These are phyloP conservation scores for Pseudocercospora ulei DNA, from an alignment of 2,329 filamentous ascomycete species.

Conservation along the genomic window DNA sequence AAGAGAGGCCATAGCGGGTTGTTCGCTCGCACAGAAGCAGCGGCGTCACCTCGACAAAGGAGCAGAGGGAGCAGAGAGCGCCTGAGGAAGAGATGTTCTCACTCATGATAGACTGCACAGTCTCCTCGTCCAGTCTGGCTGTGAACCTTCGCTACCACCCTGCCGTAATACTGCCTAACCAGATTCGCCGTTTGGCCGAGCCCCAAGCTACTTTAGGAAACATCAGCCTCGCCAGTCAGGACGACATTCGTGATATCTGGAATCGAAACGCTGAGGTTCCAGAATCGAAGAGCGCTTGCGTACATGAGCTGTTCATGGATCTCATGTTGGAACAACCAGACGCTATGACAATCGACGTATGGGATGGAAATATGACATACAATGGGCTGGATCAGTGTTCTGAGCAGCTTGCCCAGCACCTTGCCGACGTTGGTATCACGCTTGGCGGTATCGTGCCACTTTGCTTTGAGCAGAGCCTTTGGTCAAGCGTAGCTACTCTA, in stretches of 20 bases:
- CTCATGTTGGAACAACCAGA: background rate
- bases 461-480: constrained; percentile 28
- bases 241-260: constrained; percentile 11
- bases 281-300: background rate
- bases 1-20: constrained; percentile 4
- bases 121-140: constrained; percentile 9
- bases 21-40: constrained; percentile 3
- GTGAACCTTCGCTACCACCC: background rate
- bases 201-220: constrained; percentile 9
- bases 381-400: constrained; percentile 9
- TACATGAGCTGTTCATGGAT: constrained; percentile 6
- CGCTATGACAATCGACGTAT: constrained; percentile 9
- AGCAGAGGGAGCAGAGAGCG: background rate
- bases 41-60: background rate
- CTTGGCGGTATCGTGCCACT: constrained; percentile 21
- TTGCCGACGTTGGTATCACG: background rate
- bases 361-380: constrained; percentile 17
- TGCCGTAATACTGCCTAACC: background rate
- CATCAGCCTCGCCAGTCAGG: constrained; percentile 10
- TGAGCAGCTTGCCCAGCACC: constrained; percentile 2
- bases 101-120: constrained; percentile 9
- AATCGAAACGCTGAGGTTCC: constrained; percentile 9
- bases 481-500: constrained; percentile 24
- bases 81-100: constrained; percentile 2
- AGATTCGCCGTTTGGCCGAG: constrained; percentile 10